phyloP scores from a whole-genome alignment of 768 basidiomycete genomes.

The Russula sp. region DNA sequence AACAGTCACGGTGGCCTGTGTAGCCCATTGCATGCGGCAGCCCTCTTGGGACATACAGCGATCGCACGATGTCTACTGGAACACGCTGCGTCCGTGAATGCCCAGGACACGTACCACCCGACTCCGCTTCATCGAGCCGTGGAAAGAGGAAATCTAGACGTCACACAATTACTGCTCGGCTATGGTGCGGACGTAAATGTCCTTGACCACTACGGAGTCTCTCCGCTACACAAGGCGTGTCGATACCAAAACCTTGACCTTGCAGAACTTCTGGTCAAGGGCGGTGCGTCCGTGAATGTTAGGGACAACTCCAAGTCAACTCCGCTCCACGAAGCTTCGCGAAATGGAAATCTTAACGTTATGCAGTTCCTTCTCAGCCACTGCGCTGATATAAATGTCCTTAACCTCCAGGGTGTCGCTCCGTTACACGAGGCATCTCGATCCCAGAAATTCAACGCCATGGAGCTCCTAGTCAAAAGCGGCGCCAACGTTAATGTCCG shows the following conservation, averaged over 20 bases:
- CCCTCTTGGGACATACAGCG: neutral
- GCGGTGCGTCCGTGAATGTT: neutral
- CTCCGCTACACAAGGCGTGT: neutral
- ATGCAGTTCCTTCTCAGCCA: neutral
- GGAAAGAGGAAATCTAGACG: neutral
- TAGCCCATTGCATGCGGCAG: neutral
- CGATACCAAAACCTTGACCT: neutral
- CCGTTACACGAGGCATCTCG: neutral
- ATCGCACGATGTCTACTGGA: neutral
- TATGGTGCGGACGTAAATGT: neutral
- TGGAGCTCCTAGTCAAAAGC: neutral
- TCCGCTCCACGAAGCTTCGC: neutral
- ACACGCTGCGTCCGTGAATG: neutral
- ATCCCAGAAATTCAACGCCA: neutral
- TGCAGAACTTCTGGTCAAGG: neutral
- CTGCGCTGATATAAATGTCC: neutral
- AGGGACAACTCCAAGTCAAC: neutral
- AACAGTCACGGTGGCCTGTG: neutral
- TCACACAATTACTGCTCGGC: neutral
- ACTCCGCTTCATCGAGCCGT: neutral
- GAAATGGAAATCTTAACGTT: neutral
- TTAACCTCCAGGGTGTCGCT: too few relatives aligned
- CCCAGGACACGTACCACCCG: neutral
- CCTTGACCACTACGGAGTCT: neutral
- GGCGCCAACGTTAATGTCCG: neutral